These are phyloP conservation scores for Fraxinus baroniana DNA, from an alignment of 305 asterid genomes.

Conservation along the genomic window DNA sequence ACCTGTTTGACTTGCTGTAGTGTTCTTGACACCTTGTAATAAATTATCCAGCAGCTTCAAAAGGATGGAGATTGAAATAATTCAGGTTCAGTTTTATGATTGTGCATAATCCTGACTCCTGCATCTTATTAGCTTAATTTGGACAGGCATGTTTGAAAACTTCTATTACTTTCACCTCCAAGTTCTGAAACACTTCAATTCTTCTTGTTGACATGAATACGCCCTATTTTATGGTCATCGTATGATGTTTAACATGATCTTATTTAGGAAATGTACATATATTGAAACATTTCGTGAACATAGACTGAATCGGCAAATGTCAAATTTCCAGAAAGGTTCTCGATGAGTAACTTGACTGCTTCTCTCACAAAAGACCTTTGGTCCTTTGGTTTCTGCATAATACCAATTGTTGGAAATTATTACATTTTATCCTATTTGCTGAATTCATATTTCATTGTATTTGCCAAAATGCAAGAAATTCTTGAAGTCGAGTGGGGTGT, in stretches of 20 bases:
- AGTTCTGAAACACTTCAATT: not conserved
- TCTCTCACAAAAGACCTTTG: not conserved
- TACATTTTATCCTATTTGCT: not conserved
- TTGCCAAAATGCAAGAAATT: not conserved
- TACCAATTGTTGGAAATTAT: not conserved
- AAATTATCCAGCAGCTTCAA: not conserved
- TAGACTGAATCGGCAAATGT: not conserved
- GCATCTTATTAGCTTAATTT: not conserved
- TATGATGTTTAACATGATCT: not conserved
- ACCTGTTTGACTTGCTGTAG: not conserved
- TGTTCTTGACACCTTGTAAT: not conserved
- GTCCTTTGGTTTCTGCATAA: not conserved
- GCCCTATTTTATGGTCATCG: not conserved
- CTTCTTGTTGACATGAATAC: not conserved
- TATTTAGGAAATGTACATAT: not conserved
- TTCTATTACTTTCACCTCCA: not conserved
- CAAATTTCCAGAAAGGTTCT: not conserved
- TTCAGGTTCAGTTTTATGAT: not conserved
- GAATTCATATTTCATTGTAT: not conserved
- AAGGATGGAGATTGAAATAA: not conserved
- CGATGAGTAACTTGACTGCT: not conserved
- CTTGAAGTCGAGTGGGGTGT: not conserved
- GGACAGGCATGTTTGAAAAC: not conserved
- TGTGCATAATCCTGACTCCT: not conserved
- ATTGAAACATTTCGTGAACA: not conserved